Evolutionary conservation across 2,329 filamentous ascomycete genomes (phyloP), one percentile per base, ranked within the genome.

Genomic region (Ciborinia camelliae): DNA sequence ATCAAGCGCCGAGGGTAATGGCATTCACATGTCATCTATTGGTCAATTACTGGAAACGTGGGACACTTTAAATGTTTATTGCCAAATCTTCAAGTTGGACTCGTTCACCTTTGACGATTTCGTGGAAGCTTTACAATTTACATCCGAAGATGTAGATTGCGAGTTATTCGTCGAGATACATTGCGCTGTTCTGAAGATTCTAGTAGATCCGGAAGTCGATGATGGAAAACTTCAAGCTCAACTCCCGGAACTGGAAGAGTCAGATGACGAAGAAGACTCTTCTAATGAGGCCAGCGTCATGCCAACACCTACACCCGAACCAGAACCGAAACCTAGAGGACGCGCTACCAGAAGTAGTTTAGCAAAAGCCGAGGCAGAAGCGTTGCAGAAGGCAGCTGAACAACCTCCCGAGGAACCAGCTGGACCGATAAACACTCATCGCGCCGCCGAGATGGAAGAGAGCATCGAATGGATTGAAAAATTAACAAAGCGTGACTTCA

Each of bases 51-150:
- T 99, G 30, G 94, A 97, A 77, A 91, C 91, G 0, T 99, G 95
- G 95, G 92, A 97, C 72, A 97, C 93, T 0, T 82, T 99, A 41
- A 99, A 97, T 73, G 94, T 99, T n/a, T 97, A 97, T 75, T 96
- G 92, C 74, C 92, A 97, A 73, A 89, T 97, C 23, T 96, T 96
- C 74, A 86, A 91, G 73, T 82, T 99, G 32, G 95, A 99, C 76
- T 98, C 94, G 0, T 99, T 99, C 74, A 98, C 94, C 0, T 96
- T 98, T 73, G 95, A 99, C 75, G 95, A 99, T 76, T 98, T 93
- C 72, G 83, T 97, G 5, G 90, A 98, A 75, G 90, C 93, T 0
- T 87, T 99, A 82, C 84, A 88, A 57, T 89, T 93, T 65, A 84
- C 90, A 0, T 92, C 87, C 0, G 84, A 88, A 41, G 86, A 91